Evolutionary conservation across 2,329 filamentous ascomycete genomes (phyloP).

Genomic region (Exophiala aquamarina): DNA sequence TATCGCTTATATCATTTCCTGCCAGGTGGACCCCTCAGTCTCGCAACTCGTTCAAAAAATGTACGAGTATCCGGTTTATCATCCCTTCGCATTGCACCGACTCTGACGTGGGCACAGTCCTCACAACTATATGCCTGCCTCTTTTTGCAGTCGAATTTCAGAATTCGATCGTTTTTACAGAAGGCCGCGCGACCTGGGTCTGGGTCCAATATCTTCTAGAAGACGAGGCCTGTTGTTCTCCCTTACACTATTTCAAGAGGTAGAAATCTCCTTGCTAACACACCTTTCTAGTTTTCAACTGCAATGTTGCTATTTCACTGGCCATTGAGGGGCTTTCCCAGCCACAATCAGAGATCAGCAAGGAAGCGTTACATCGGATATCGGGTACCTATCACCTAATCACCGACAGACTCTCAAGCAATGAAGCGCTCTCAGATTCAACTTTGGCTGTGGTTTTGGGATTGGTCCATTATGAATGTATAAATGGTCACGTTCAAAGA

Average conservation of each 20-base stretch:
- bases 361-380: neutral
- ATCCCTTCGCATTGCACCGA: too few relatives aligned
- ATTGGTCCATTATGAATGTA: neutral
- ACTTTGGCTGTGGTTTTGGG: neutral
- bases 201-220: slow-evolving; percentile 1
- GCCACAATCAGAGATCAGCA: neutral
- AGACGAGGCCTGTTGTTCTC: neutral
- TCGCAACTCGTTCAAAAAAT: too few relatives aligned
- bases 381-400: neutral
- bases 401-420: neutral
- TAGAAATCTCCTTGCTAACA: too few relatives aligned
- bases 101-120: too few relatives aligned
- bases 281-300: neutral
- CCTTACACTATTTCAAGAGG: neutral
- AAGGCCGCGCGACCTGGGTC: neutral
- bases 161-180: neutral
- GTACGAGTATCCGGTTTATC: too few relatives aligned
- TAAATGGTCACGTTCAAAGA: neutral
- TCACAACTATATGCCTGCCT: too few relatives aligned
- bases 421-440: slow-evolving; percentile 1
- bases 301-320: neutral
- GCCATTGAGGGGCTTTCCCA: too few relatives aligned
- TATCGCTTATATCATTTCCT: too few relatives aligned
- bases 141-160: too few relatives aligned
- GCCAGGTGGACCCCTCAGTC: too few relatives aligned